These are phyloP conservation scores for Macroventuria anomochaeta DNA, from an alignment of 2,329 filamentous ascomycete species.

Conservation along the genomic window DNA sequence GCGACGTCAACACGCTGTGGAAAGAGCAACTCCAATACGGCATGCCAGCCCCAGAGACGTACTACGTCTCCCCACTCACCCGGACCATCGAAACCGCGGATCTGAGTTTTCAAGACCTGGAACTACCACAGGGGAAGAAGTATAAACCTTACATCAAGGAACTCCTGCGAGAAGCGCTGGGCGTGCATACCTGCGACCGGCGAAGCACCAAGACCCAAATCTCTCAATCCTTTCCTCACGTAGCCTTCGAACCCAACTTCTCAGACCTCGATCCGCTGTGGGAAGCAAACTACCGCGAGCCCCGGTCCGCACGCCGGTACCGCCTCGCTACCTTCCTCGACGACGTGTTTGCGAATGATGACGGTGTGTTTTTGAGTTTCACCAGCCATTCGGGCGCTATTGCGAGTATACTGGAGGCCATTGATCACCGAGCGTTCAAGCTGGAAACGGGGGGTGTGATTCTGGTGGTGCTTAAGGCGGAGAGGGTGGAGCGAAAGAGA, in stretches of 20 bases:
- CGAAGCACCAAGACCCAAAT: slow-evolving; percentile 62
- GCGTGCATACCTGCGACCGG: slow-evolving; percentile 72
- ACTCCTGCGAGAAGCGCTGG: slow-evolving; percentile 68
- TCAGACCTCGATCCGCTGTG: slow-evolving; percentile 63
- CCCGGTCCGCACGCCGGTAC: slow-evolving; percentile 29
- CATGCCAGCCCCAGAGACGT: slow-evolving; percentile 67
- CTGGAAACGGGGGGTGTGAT: slow-evolving; percentile 72
- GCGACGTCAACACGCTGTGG: slow-evolving; percentile 66
- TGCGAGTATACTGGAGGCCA: slow-evolving; percentile 59
- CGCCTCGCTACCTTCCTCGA: slow-evolving; percentile 53
- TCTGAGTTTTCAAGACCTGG: slow-evolving; percentile 63
- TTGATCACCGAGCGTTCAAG: slow-evolving; percentile 66
- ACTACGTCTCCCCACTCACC: slow-evolving; percentile 70
- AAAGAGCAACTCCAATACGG: slow-evolving; percentile 57
- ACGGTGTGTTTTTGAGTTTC: slow-evolving; percentile 57
- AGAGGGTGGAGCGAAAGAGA: slow-evolving; percentile 50
- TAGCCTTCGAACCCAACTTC: slow-evolving; percentile 66
- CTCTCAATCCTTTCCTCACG: slow-evolving; percentile 56
- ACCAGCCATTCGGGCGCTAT: slow-evolving; percentile 67
- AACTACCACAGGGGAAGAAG: slow-evolving; percentile 54
- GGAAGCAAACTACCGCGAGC: slow-evolving; percentile 49
- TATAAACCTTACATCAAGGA: slow-evolving; percentile 70
- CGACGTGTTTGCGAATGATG: slow-evolving; percentile 59
- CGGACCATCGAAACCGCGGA: slow-evolving; percentile 69
- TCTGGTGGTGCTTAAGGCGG: slow-evolving; percentile 68